A percentile compares a stretch with the other conserved stretches of the same genome.
Evolutionary conservation across 2,329 filamentous ascomycete genomes (phyloP).

Genomic region (Coniochaeta sp.): DNA sequence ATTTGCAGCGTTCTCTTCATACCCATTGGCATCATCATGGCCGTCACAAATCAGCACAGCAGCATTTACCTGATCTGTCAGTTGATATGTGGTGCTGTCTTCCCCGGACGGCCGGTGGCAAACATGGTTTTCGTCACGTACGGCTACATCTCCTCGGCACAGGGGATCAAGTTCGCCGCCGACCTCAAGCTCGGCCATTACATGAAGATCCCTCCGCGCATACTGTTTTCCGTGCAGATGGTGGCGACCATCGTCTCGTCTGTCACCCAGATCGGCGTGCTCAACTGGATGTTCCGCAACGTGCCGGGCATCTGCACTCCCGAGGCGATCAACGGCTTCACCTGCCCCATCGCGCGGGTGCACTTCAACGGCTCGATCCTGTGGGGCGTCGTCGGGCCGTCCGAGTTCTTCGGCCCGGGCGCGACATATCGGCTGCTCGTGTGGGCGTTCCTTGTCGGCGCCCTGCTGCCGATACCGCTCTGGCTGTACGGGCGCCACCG

Average conservation of each 20-base stretch:
- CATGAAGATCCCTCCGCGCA: conserved; percentile 79
- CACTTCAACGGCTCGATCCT: conserved; percentile 88
- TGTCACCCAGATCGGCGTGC: conserved; percentile 71
- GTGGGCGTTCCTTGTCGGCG: conserved; percentile 76
- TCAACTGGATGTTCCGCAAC: conserved; percentile 85
- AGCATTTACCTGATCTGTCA: conserved; percentile 84
- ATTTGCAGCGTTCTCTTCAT: conserved; percentile 81
- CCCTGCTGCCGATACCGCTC: conserved; percentile 64
- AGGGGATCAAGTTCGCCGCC: conserved; percentile 82
- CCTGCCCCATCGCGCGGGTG: conserved; percentile 77
- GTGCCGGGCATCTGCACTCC: conserved; percentile 72
- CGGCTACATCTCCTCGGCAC: conserved; percentile 80
- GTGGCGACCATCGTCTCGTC: conserved; percentile 69
- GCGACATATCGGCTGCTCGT: conserved; percentile 71
- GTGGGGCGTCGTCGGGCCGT: conserved; percentile 81
- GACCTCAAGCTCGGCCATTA: conserved; percentile 85
- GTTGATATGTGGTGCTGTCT: conserved; percentile 72
- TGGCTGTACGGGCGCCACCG: conserved; percentile 62
- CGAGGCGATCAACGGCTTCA: conserved; percentile 78
- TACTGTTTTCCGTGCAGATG: conserved; percentile 72
- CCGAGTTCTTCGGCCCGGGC: conserved; percentile 70
- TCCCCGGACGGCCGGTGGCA: conserved; percentile 77
- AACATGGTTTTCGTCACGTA: conserved; percentile 95
- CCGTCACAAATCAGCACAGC: conserved; percentile 83
- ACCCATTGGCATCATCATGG: conserved; percentile 88